Conservation (phyloP, 768 basidiomycete species). For the Boletus subcaerulescens region DNA sequence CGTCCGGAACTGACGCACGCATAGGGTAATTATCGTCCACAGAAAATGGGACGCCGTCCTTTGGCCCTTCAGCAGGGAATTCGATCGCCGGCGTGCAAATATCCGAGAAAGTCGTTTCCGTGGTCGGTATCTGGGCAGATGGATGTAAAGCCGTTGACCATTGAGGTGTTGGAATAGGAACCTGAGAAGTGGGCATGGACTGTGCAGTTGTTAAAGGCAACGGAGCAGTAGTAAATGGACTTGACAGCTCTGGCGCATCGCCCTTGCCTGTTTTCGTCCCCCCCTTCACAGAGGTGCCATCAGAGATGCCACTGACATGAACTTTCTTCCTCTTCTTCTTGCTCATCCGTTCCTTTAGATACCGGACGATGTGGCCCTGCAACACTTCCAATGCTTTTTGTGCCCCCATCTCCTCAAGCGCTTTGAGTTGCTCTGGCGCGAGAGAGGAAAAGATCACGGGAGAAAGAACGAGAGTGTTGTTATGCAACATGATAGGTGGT, state of each 20-base stretch:
- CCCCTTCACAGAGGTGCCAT: slow-evolving; percentile 39
- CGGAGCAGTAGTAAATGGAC: slow-evolving; percentile 49
- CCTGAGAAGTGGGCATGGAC: neutral
- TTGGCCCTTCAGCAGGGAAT: slow-evolving; percentile 2
- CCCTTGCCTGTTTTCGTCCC: slow-evolving; percentile 39
- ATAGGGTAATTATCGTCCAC: slow-evolving; percentile 26
- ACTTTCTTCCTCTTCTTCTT: slow-evolving; percentile 39
- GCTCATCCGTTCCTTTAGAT: slow-evolving; percentile 69
- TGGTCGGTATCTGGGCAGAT: neutral
- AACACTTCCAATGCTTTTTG: slow-evolving; percentile 78
- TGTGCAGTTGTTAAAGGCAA: slow-evolving; percentile 28
- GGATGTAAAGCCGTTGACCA: neutral
- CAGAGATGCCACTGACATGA: slow-evolving; percentile 31
- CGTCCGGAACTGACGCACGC: slow-evolving; percentile 31
- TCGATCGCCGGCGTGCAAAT: slow-evolving; percentile 7
- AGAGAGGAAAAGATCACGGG: slow-evolving; percentile 82
- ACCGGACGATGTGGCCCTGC: slow-evolving; percentile 81
- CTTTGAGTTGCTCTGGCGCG: slow-evolving; percentile 65
- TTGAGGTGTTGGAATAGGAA: neutral
- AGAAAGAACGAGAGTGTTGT: slow-evolving; percentile 79
- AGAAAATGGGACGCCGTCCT: slow-evolving; percentile 18
- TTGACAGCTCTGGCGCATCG: slow-evolving; percentile 25
- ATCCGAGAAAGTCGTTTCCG: slow-evolving; percentile 5
- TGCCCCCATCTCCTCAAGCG: slow-evolving; percentile 78
- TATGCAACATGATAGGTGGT: slow-evolving; percentile 74